Evolutionary conservation across 2,329 filamentous ascomycete genomes (phyloP), one percentile per base, ranked within the genome.

Genomic region (Ceratocystis albifundus): DNA sequence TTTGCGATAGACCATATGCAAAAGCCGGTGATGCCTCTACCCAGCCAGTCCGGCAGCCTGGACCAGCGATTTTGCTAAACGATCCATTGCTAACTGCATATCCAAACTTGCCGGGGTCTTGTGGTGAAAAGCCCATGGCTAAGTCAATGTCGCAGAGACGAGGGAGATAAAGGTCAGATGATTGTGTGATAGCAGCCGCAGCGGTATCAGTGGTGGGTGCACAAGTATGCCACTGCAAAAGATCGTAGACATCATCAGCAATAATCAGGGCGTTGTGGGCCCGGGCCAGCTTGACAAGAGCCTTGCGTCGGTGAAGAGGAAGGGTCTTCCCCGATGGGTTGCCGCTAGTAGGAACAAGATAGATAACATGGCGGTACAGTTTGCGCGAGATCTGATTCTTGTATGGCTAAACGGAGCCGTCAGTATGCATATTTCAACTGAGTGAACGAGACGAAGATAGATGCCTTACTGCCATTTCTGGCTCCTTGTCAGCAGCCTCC

Each of bases 191-290:
- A 20, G 70, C 70, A 32, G 65, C 64, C 2, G 68, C 48, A 3
- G 46, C 20, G 1, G 64, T 57, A 30, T 32, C 65, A 5, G 64
- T 68, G 28, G 61, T 66, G 5, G 69, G 28, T 20, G 68, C 46
- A 57, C 76, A 72, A 0, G 78, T 71, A 1, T 84, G 82, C 90
- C 91, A 96, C 73, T 92, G 88, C 4, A 97, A 80, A 70, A 93
- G 88, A 74, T 97, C 93, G 73, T 99, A 99, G 8, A 97, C 91
- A 74, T 99, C 94, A 76, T 97, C 93, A 62, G 84, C 84, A 32
- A 96, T 80, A 66, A 96, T 76, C n/a, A 97, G 80, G 5, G 89
- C 90, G 74, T 97, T 86, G 73, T 88, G 84, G 67, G 85, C 79
- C 66, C 93, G 82, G 0, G 93, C 93, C 5, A 96, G 76, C n/a